Percentiles rank a stretch among this genome's conserved stretches.
Evolutionary conservation across 257 asterid species (phyloP).

Genomic region (Thymus quinquecostatus): DNA sequence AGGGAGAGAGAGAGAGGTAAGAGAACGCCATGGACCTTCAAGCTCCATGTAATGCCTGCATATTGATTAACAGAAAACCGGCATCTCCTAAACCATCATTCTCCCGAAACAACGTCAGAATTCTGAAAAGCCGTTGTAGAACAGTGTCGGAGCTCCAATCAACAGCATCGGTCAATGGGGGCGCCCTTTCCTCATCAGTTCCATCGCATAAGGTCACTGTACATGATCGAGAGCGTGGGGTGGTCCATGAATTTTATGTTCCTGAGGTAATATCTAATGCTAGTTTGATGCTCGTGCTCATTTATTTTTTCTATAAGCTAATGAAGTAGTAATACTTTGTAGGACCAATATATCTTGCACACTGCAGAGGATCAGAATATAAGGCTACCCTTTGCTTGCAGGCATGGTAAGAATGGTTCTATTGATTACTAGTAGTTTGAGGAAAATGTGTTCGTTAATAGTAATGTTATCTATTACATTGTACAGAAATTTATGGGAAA

Average conservation of each 20-base stretch:
- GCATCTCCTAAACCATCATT: slow-evolving; percentile 23
- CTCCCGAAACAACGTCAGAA: slow-evolving; percentile 16
- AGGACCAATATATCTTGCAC: slow-evolving; percentile 94
- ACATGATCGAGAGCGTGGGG: slow-evolving; percentile 61
- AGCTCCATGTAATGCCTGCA: slow-evolving; percentile 52
- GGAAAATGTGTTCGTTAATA: background rate
- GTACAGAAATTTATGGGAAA: background rate
- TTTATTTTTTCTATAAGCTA: slow-evolving; percentile 24
- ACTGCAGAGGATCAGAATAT: slow-evolving; percentile 90
- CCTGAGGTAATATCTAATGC: slow-evolving; percentile 49
- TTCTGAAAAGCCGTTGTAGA: slow-evolving; percentile 31
- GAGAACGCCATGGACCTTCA: slow-evolving; percentile 49
- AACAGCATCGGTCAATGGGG: slow-evolving; percentile 36
- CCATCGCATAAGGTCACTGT: slow-evolving; percentile 64
- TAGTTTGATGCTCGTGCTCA: background rate
- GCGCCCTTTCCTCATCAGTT: slow-evolving; percentile 36
- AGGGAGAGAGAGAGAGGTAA: slow-evolving; percentile 1
- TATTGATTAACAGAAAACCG: slow-evolving; percentile 33
- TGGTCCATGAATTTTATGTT: slow-evolving; percentile 58
- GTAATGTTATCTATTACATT: background rate
- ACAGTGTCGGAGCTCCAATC: slow-evolving; percentile 38
- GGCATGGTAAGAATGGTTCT: slow-evolving; percentile 92
- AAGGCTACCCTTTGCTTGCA: slow-evolving; percentile 89
- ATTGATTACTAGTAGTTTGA: slow-evolving; percentile 7
- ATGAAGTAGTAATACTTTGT: slow-evolving; percentile 33